phyloP scores from a whole-genome alignment of 106 monocot species.

The Acorus gramineus region DNA sequence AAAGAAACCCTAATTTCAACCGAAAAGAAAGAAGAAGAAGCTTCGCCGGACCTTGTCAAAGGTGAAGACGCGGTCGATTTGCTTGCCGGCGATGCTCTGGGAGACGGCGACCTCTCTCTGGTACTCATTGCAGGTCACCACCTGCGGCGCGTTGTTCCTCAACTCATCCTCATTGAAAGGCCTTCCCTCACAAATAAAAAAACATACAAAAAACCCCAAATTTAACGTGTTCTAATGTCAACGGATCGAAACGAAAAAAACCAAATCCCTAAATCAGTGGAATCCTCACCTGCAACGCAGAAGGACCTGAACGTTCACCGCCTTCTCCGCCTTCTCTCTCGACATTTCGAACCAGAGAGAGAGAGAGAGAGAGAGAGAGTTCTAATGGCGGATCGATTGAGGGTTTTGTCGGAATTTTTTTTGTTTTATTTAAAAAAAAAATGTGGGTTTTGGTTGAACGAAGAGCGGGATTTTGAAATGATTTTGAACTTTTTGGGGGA shows the following conservation, averaged over 20 bases:
- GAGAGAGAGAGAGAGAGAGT: too few relatives aligned
- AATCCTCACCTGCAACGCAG: conserved; percentile 82
- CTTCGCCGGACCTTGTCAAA: conserved; percentile 69
- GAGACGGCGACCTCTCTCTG: conserved; percentile 83
- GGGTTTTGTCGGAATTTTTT: too few relatives aligned
- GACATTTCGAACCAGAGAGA: too few relatives aligned
- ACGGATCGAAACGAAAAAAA: conserved; percentile 2
- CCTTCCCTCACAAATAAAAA: conserved; percentile 17
- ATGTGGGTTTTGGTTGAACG: too few relatives aligned
- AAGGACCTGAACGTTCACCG: conserved; percentile 96
- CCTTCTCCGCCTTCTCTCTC: conserved; percentile 53
- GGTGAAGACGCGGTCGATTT: conserved; percentile 81
- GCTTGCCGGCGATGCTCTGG: conserved; percentile 82
- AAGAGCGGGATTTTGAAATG: too few relatives aligned
- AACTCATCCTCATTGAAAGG: conserved; percentile 90
- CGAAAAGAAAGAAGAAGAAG: too few relatives aligned
- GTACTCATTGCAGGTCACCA: conserved; percentile 86
- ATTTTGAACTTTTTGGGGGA: too few relatives aligned
- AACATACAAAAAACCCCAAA: not conserved
- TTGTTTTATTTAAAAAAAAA: too few relatives aligned
- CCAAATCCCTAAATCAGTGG: conserved; percentile 10
- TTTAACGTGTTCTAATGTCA: not conserved
- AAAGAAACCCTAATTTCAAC: too few relatives aligned
- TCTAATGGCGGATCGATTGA: too few relatives aligned
- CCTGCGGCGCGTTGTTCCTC: conserved; percentile 78